These are phyloP conservation scores for Parathielavia appendiculata DNA, from an alignment of 495 filamentous ascomycete species.

Conservation along the genomic window DNA sequence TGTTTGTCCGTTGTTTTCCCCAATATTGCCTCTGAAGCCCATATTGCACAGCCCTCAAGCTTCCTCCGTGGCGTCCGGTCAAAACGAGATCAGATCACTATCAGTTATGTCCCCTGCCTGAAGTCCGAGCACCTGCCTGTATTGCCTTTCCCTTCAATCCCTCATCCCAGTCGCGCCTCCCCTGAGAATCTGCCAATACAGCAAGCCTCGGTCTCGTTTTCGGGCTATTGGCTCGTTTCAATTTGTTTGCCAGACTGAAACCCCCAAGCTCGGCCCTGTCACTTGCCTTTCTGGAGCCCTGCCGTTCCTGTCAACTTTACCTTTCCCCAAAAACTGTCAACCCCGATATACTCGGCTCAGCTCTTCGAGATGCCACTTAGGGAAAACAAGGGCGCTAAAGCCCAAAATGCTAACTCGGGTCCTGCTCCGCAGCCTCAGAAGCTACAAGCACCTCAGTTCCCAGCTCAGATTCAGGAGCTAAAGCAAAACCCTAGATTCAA, in stretches of 20 bases:
- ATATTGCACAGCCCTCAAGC: too few species aligned
- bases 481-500: neutral
- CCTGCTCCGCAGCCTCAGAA: neutral
- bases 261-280: too few species aligned
- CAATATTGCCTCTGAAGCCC: too few species aligned
- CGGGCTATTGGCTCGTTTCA: neutral
- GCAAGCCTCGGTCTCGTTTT: neutral
- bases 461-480: neutral
- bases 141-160: too few species aligned
- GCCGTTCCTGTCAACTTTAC: too few species aligned
- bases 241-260: too few species aligned
- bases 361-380: neutral
- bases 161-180: too few species aligned
- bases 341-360: neutral
- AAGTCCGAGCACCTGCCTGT: too few species aligned
- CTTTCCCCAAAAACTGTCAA: neutral
- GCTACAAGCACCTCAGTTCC: neutral
- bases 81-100: too few species aligned
- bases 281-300: neutral
- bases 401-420: neutral
- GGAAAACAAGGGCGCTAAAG: neutral
- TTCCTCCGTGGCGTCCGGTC: too few species aligned
- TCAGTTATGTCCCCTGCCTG: too few species aligned
- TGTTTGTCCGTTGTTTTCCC: neutral
- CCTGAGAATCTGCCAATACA: too few species aligned